Conservation (phyloP, 2,329 filamentous ascomycete species). For the Colletotrichum viniferum region DNA sequence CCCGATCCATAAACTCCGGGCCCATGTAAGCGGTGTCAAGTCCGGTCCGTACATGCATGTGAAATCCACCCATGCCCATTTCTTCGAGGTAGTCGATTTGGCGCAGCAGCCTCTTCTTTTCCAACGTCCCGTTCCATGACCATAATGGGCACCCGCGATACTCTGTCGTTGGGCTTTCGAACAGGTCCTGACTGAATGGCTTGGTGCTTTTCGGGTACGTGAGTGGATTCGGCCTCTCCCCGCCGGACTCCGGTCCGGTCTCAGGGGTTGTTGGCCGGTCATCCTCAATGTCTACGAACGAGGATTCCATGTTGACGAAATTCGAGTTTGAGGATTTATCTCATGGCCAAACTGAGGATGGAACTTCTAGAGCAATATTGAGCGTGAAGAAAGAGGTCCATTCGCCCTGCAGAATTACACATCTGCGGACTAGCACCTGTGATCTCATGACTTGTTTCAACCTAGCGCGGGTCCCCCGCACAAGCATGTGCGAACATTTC, state of each 20-base stretch:
- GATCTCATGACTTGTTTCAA: slow-evolving; percentile 22
- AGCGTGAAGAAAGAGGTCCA: neutral
- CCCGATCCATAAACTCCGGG: slow-evolving; percentile 33
- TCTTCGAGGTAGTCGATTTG: slow-evolving; percentile 33
- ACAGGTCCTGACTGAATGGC: slow-evolving; percentile 29
- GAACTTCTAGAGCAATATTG: neutral
- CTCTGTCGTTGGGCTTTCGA: slow-evolving; percentile 31
- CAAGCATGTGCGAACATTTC: neutral
- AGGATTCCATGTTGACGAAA: slow-evolving; percentile 2
- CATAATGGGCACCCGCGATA: slow-evolving; percentile 35
- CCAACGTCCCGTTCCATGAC: slow-evolving; percentile 33
- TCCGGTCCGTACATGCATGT: slow-evolving; percentile 33
- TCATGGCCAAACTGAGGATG: neutral
- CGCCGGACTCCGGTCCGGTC: neutral
- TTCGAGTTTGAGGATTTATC: accelerated
- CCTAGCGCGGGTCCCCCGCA: slow-evolving; percentile 6
- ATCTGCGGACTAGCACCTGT: neutral
- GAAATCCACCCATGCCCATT: slow-evolving; percentile 37
- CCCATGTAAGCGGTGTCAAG: slow-evolving; percentile 36
- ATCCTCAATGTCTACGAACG: neutral
- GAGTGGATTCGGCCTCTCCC: slow-evolving; percentile 25
- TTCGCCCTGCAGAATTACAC: neutral
- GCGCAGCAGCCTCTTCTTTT: slow-evolving; percentile 29
- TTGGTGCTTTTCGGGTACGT: slow-evolving; percentile 29
- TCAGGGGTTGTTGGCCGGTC: neutral